Evolutionary conservation across 2,329 filamentous ascomycete species (phyloP).

Genomic region (Fusarium brachygibbosum): DNA sequence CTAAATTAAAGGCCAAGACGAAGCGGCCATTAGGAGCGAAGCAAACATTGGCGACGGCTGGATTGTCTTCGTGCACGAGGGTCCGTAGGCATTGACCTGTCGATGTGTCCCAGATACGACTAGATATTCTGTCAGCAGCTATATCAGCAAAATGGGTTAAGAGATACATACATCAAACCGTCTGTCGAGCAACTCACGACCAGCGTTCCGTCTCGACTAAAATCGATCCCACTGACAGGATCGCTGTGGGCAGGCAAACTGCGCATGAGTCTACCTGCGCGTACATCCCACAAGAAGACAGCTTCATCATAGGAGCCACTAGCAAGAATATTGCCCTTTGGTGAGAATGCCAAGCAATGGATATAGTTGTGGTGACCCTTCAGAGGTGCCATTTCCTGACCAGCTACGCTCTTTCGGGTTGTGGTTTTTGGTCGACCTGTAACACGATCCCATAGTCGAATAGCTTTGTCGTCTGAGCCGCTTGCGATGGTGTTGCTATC

Average conservation of each 20-base stretch:
- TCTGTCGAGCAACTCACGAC: constrained; percentile 93
- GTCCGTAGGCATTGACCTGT: constrained; percentile 96
- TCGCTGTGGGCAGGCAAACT: constrained; percentile 95
- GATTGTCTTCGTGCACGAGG: constrained; percentile 95
- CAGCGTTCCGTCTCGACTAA: constrained; percentile 90
- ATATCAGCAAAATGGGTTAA: not conserved
- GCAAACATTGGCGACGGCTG: constrained; percentile 86
- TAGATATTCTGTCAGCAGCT: constrained; percentile 52
- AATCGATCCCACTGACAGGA: constrained; percentile 93
- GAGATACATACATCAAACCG: constrained; percentile 77
- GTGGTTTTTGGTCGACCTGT: constrained; percentile 68
- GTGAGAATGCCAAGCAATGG: constrained; percentile 94
- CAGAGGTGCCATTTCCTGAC: constrained; percentile 68
- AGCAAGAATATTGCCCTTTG: constrained; percentile 96
- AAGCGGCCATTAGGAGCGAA: constrained; percentile 96
- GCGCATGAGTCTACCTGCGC: constrained; percentile 88
- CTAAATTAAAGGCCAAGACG: constrained; percentile 90
- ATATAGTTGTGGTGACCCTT: constrained; percentile 96
- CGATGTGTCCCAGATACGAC: constrained; percentile 93
- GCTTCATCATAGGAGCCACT: constrained; percentile 98
- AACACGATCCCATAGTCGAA: constrained; percentile 87
- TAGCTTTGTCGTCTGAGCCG: constrained; percentile 95
- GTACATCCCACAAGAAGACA: constrained; percentile 95
- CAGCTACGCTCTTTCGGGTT: constrained; percentile 55
- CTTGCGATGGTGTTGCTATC: constrained; percentile 90